phyloP scores from a whole-genome alignment of 768 basidiomycete genomes.

The Tricholomella constricta region DNA sequence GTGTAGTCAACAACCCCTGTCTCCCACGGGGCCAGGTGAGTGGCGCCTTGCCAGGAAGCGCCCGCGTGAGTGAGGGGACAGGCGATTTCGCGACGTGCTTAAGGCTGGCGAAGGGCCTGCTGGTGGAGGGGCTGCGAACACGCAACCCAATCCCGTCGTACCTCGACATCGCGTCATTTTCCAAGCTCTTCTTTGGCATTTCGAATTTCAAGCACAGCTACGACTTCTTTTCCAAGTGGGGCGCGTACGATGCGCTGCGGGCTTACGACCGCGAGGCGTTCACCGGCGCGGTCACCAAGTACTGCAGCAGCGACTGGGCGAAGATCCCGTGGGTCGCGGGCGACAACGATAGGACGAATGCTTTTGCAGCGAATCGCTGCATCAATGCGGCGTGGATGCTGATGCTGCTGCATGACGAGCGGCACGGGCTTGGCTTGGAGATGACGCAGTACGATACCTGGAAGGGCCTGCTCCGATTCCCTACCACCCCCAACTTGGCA shows the following conservation, averaged over 20 bases:
- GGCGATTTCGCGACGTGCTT: conserved; percentile 14
- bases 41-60: not conserved
- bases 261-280: conserved; percentile 9
- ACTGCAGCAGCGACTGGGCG: conserved; percentile 6
- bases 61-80: conserved; percentile 7
- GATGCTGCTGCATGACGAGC: conserved; percentile 17
- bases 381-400: conserved; percentile 12
- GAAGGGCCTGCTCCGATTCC: conserved; percentile 14
- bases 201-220: conserved; percentile 15
- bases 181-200: conserved; percentile 13
- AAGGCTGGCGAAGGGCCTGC: not conserved
- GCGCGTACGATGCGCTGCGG: conserved; percentile 5
- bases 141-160: conserved; percentile 13
- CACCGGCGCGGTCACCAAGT: conserved; percentile 3
- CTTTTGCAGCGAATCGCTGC: not conserved
- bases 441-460: conserved; percentile 18
- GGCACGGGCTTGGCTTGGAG: conserved; percentile 14
- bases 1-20: conserved; percentile 8
- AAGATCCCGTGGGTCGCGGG: conserved; percentile 2
- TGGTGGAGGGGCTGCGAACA: conserved; percentile 7
- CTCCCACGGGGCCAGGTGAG: conserved; percentile 6
- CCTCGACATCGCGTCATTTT: conserved; percentile 13
- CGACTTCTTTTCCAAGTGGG: conserved; percentile 17
- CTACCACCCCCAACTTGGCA: conserved; percentile 9
- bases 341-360: not conserved